These are phyloP conservation scores for Trypanosoma cruzi DNA, from an alignment of 208 protist genomes.

Conservation along the genomic window DNA sequence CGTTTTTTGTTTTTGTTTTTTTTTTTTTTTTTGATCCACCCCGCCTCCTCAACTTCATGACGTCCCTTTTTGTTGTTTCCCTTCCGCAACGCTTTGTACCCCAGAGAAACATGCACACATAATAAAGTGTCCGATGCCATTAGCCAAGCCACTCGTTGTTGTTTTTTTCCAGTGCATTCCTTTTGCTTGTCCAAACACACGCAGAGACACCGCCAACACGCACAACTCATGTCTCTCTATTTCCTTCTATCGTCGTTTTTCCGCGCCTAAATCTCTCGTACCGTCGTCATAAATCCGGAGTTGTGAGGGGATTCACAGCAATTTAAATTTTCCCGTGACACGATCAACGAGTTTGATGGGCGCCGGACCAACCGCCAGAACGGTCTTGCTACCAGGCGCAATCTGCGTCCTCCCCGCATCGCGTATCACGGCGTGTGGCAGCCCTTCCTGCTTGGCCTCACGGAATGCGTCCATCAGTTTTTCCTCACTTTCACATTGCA, in stretches of 20 bases:
- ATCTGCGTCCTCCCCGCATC: constrained; percentile 96
- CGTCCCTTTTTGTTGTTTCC: too few relatives aligned
- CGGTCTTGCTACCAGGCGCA: constrained; percentile 88
- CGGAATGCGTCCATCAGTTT: constrained; percentile 52
- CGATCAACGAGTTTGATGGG: constrained; percentile 79
- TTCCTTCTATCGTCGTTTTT: neutral
- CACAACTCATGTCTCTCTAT: too few relatives aligned
- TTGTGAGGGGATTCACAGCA: constrained; percentile 67
- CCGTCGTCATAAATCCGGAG: neutral
- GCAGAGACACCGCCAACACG: too few relatives aligned
- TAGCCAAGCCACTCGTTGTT: too few relatives aligned
- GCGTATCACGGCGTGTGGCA: constrained; percentile 81
- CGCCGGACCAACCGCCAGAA: constrained; percentile 88
- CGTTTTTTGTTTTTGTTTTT: neutral
- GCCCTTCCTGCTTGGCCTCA: constrained; percentile 38
- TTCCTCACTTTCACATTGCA: constrained; percentile 80
- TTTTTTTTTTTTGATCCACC: neutral
- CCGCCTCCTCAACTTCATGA: too few relatives aligned
- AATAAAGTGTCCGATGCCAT: too few relatives aligned
- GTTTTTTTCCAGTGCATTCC: too few relatives aligned
- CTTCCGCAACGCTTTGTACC: too few relatives aligned
- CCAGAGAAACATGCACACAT: too few relatives aligned
- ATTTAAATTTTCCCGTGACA: constrained; percentile 89
- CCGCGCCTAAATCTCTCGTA: neutral
- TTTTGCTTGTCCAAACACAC: too few relatives aligned